phyloP scores from a whole-genome alignment of 2,329 filamentous ascomycete genomes.

The Fonsecaea monophora region DNA sequence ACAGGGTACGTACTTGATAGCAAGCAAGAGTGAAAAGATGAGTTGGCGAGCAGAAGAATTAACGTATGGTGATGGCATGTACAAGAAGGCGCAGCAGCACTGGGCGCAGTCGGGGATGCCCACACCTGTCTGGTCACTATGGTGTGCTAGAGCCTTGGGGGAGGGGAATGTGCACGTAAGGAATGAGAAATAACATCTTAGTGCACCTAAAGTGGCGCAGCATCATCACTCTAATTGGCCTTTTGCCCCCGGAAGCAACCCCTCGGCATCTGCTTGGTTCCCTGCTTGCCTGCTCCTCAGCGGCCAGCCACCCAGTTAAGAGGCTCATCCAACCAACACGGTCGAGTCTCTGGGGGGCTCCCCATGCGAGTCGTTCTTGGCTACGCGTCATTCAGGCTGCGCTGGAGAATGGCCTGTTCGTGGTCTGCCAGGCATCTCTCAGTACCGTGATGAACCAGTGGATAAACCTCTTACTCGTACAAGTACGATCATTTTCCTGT shows the following conservation, averaged over 20 bases:
- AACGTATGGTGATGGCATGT: background rate
- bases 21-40: background rate
- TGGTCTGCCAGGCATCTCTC: background rate
- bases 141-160: background rate
- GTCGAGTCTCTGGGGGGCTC: background rate
- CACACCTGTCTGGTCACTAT: background rate
- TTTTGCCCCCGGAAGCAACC: background rate
- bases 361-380: constrained; percentile 14
- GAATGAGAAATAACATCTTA: background rate
- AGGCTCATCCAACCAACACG: background rate
- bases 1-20: background rate
- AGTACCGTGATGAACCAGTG: background rate
- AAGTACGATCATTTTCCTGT: background rate
- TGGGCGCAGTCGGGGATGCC: constrained; percentile 8
- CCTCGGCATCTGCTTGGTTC: background rate
- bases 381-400: constrained; percentile 23
- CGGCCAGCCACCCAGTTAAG: background rate
- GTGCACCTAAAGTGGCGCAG: constrained; percentile 19
- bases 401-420: background rate
- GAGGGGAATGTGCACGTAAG: background rate
- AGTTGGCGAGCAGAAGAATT: background rate
- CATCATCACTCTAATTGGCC: constrained; percentile 17
- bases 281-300: background rate
- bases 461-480: too few species aligned
- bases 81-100: constrained; percentile 20